phyloP scores from a whole-genome alignment of 805 yeast genomes.

The Saturnispora gosingensis region DNA sequence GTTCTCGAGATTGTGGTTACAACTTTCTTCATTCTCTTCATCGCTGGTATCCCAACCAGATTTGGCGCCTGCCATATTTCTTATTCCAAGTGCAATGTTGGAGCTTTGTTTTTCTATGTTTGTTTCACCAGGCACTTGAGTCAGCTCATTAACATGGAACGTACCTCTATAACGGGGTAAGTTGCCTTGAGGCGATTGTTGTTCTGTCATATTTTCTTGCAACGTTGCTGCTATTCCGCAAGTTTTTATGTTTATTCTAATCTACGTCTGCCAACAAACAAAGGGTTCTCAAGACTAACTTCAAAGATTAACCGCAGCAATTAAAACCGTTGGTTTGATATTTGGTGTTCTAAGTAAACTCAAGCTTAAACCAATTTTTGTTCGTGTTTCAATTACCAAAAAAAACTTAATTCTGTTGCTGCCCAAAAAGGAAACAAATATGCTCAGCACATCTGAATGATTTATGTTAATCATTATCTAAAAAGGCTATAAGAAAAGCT shows the following conservation, averaged over 20 bases:
- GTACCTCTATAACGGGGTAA: constrained; percentile 25
- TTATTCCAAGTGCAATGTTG: background rate
- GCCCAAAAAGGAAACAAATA: background rate
- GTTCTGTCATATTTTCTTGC: background rate
- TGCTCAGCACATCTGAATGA: background rate
- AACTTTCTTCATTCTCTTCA: background rate
- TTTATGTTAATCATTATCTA: background rate
- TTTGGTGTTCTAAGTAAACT: background rate
- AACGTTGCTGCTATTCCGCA: background rate
- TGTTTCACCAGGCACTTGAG: constrained; percentile 1
- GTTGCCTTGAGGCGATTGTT: background rate
- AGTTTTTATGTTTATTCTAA: background rate
- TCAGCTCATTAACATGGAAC: constrained; percentile 22
- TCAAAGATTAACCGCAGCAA: background rate
- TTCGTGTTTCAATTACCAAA: background rate
- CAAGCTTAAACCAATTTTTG: background rate
- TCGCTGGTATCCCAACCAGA: constrained; percentile 13
- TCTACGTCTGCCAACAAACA: background rate
- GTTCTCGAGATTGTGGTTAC: background rate
- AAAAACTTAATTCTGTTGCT: background rate
- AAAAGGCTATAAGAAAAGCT: background rate
- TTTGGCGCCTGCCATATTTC: background rate
- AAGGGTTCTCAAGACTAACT: background rate
- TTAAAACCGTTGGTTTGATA: background rate
- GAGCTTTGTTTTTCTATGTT: background rate